A percentile compares a stretch with the other conserved stretches of the same genome.
phyloP scores from a whole-genome alignment of 148 eudicot genomes.

The Selenicereus undatus region DNA sequence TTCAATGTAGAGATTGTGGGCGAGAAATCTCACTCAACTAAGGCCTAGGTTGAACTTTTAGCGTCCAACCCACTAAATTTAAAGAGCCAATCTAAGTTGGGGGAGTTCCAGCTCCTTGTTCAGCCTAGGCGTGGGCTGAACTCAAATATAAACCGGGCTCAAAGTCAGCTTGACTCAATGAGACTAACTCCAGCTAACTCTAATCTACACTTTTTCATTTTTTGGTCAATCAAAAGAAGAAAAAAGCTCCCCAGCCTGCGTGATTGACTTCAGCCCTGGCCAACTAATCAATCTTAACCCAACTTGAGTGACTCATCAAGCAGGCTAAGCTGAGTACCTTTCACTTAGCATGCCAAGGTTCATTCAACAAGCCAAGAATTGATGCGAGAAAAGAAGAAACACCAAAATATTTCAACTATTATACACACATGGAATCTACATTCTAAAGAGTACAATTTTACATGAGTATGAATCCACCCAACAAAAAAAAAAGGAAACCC shows the following conservation, averaged over 20 bases:
- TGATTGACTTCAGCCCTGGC: not conserved
- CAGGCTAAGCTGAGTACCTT: not conserved
- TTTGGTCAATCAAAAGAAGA: not conserved
- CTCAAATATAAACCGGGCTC: too few relatives aligned
- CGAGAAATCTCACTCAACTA: too few relatives aligned
- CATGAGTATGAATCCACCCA: conserved; percentile 23
- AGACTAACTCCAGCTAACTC: too few relatives aligned
- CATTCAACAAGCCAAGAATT: not conserved
- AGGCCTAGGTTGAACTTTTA: too few relatives aligned
- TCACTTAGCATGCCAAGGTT: not conserved
- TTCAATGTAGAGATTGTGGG: too few relatives aligned
- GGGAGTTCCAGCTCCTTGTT: too few relatives aligned
- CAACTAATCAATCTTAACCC: not conserved
- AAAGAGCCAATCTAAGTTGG: not conserved
- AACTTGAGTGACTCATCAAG: not conserved
- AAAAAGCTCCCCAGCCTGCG: not conserved
- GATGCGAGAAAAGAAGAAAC: not conserved
- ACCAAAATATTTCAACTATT: not conserved
- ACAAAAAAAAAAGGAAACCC: not conserved
- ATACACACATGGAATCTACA: conserved; percentile 32
- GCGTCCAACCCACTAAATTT: not conserved
- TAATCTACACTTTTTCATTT: too few relatives aligned
- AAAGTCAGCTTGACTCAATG: too few relatives aligned
- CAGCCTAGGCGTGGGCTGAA: not conserved
- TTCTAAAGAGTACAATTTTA: conserved; percentile 24